A percentile compares a stretch with the other conserved stretches of the same genome.
Evolutionary conservation across 2,329 filamentous ascomycete genomes (phyloP).

Genomic region (Graphiopsis chlorocephala): DNA sequence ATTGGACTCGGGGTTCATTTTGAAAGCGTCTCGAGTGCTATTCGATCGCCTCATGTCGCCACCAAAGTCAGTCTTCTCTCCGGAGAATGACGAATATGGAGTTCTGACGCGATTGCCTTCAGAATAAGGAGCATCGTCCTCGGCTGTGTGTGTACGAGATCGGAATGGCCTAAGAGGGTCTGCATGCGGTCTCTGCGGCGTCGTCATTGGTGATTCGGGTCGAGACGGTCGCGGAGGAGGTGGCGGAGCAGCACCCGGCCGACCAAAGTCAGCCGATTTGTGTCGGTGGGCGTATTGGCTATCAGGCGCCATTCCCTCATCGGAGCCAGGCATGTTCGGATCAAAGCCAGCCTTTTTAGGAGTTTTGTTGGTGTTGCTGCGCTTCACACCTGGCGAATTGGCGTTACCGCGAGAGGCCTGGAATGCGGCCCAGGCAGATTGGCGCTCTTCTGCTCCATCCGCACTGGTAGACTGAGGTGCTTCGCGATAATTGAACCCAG

Average conservation of each 20-base stretch:
- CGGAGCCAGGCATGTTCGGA: constrained; percentile 56
- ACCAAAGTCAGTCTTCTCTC: constrained; percentile 57
- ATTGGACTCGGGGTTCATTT: constrained; percentile 22
- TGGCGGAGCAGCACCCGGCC: constrained; percentile 26
- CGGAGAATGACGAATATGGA: constrained; percentile 53
- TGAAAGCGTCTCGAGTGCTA: constrained; percentile 48
- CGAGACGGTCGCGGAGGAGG: constrained; percentile 39
- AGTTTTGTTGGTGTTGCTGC: constrained; percentile 38
- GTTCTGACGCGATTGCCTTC: constrained; percentile 51
- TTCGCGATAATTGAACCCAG: constrained; percentile 34
- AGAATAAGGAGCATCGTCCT: constrained; percentile 40
- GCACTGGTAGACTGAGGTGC: constrained; percentile 19
- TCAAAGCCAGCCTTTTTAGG: constrained; percentile 58
- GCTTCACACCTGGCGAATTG: constrained; percentile 31
- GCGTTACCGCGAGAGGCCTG: constrained; percentile 25
- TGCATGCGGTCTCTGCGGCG: constrained; percentile 36
- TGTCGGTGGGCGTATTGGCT: constrained; percentile 29
- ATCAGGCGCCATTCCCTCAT: constrained; percentile 53
- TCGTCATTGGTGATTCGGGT: constrained; percentile 28
- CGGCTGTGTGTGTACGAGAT: constrained; percentile 19
- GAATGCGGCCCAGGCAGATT: constrained; percentile 37
- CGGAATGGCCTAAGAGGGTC: constrained; percentile 39
- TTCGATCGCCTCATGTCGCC: constrained; percentile 51
- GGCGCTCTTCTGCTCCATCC: constrained; percentile 29
- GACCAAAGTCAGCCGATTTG: constrained; percentile 30